Percentiles rank a stretch among this genome's conserved stretches.
Conservation (phyloP, 139 green algal species). For the Chlorella sp. region DNA sequence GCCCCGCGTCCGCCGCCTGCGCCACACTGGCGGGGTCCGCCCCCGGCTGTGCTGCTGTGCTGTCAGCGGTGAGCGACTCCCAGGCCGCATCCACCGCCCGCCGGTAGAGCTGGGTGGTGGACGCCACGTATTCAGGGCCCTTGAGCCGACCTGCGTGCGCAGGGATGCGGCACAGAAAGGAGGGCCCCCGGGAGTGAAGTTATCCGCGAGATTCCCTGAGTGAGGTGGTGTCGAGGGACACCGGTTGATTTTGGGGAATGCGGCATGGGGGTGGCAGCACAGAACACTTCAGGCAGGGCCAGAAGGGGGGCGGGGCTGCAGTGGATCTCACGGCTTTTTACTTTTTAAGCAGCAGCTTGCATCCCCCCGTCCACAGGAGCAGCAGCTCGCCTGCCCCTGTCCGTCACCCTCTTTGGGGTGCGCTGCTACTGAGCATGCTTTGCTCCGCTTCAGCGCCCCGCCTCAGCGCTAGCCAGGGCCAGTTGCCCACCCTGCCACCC, state of each 20-base stretch:
- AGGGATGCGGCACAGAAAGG: background rate
- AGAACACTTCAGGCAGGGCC: background rate
- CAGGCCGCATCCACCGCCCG: conserved; percentile 80
- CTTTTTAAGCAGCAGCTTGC: too few relatives aligned
- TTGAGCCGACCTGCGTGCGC: conserved; percentile 73
- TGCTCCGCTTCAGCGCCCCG: background rate
- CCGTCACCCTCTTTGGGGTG: background rate
- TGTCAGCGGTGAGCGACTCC: conserved; percentile 45
- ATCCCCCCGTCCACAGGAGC: too few relatives aligned
- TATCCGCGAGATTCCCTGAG: too few relatives aligned
- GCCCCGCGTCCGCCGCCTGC: background rate
- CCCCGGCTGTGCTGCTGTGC: background rate
- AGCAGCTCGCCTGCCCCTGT: too few relatives aligned
- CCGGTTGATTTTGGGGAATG: too few relatives aligned
- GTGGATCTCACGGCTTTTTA: too few relatives aligned
- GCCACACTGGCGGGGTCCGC: background rate
- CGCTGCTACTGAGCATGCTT: background rate
- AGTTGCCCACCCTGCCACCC: too few relatives aligned
- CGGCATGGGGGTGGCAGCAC: background rate
- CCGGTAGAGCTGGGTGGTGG: conserved; percentile 72
- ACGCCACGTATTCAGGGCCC: conserved; percentile 86
- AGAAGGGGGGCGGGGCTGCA: too few relatives aligned
- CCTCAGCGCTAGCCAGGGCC: too few relatives aligned
- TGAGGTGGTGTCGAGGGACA: too few relatives aligned
- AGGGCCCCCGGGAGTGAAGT: too few relatives aligned